Percentiles rank a stretch among this genome's conserved stretches.
Conservation (phyloP, 495 filamentous ascomycete genomes). For the Annulohypoxylon stygium region DNA sequence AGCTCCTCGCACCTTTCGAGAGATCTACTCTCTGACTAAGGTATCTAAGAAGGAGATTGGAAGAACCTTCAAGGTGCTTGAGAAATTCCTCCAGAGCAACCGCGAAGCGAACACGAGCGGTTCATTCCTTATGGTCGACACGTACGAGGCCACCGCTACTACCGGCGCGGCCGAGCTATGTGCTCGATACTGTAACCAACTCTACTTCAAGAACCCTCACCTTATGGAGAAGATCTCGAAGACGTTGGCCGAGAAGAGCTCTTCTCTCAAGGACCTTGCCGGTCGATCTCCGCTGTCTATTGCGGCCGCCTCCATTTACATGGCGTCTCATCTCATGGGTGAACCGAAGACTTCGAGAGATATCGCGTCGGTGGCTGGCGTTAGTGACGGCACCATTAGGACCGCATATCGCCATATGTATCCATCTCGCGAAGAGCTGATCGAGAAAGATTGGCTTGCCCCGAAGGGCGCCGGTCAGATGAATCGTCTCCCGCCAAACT, state of each 20-base stretch:
- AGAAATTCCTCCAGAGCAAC: conserved; percentile 81
- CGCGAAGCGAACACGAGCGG: conserved; percentile 53
- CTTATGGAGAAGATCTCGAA: conserved; percentile 78
- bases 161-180: conserved; percentile 89
- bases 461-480: conserved; percentile 74
- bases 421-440: conserved; percentile 75
- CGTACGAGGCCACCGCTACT: conserved; percentile 79
- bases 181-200: conserved; percentile 86
- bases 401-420: conserved; percentile 93
- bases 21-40: conserved; percentile 91
- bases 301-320: conserved; percentile 95
- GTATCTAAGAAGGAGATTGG: conserved; percentile 98
- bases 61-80: conserved; percentile 90
- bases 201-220: conserved; percentile 72
- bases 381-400: conserved; percentile 95
- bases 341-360: conserved; percentile 84
- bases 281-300: conserved; percentile 95
- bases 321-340: conserved; percentile 86
- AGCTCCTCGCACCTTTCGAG: conserved; percentile 89
- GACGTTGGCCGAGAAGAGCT: conserved; percentile 78
- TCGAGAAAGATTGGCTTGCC: conserved; percentile 80
- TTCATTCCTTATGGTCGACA: conserved; percentile 57
- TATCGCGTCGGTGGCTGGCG: conserved; percentile 82
- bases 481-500: conserved; percentile 71
- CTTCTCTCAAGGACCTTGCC: conserved; percentile 79